Percentiles rank a stretch among this genome's conserved stretches.
These are phyloP conservation scores for Tylopilus subfusipes DNA, from an alignment of 768 basidiomycete species.

Conservation along the genomic window DNA sequence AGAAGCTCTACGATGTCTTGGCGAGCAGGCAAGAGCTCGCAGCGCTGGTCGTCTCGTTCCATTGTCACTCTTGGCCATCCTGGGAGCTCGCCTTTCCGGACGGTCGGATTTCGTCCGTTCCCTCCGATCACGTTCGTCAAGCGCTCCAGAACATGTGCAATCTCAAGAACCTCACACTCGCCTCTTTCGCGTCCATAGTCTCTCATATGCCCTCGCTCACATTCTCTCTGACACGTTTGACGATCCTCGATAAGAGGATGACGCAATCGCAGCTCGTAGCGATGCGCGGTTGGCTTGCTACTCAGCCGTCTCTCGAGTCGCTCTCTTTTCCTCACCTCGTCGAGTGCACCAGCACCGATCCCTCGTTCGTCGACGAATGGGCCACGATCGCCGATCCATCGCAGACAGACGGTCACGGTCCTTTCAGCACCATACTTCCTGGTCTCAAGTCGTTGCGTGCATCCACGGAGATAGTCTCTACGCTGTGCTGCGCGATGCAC, in stretches of 20 bases:
- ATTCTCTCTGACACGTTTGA: constrained; percentile 24
- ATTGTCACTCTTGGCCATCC: constrained; percentile 24
- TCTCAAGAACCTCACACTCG: constrained; percentile 26
- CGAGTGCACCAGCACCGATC: constrained; percentile 8
- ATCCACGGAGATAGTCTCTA: constrained; percentile 22
- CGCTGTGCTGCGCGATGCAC: constrained; percentile 17
- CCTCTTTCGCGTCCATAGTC: constrained; percentile 24
- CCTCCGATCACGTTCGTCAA: constrained; percentile 17
- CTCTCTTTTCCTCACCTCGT: constrained; percentile 27
- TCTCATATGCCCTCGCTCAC: constrained; percentile 15
- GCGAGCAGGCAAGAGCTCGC: constrained; percentile 22
- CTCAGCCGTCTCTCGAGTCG: constrained; percentile 25
- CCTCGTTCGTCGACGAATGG: constrained; percentile 12
- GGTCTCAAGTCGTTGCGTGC: constrained; percentile 27
- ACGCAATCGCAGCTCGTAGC: constrained; percentile 20
- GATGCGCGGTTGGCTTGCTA: constrained; percentile 23
- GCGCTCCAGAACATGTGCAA: constrained; percentile 31
- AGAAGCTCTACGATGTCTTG: constrained; percentile 19
- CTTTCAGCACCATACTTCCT: constrained; percentile 17
- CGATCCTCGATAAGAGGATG: constrained; percentile 27
- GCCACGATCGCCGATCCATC: neutral
- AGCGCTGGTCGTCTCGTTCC: constrained; percentile 21
- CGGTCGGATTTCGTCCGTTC: constrained; percentile 2
- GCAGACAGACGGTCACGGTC: neutral
- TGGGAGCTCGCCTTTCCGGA: constrained; percentile 6